phyloP scores from a whole-genome alignment of 2,329 filamentous ascomycete genomes.

The Aspergillaceae sp. region DNA sequence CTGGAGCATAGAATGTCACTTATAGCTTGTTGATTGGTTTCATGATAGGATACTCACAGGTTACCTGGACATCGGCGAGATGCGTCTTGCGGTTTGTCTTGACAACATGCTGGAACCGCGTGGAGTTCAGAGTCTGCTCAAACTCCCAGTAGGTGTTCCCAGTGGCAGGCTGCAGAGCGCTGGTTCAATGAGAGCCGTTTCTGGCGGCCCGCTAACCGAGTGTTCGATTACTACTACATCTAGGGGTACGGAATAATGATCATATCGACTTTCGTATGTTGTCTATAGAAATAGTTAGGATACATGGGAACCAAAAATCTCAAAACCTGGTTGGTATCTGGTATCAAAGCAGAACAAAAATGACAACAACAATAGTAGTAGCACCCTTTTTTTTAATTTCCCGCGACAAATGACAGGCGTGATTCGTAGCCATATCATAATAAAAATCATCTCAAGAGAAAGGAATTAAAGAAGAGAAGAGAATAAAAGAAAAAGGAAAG shows the following conservation, averaged over 20 bases:
- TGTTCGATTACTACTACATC: too few species aligned
- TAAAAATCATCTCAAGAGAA: neutral
- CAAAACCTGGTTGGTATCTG: conserved; percentile 3
- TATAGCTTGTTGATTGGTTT: too few species aligned
- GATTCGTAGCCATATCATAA: neutral
- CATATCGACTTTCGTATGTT: neutral
- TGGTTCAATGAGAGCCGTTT: too few species aligned
- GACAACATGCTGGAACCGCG: too few species aligned
- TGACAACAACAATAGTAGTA: conserved; percentile 2
- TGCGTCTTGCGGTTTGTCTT: too few species aligned
- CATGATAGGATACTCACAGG: too few species aligned
- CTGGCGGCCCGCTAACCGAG: too few species aligned
- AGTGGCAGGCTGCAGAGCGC: too few species aligned
- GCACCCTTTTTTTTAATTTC: neutral
- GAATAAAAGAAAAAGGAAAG: conserved; percentile 5
- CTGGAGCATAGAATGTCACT: too few species aligned
- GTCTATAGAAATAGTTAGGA: neutral
- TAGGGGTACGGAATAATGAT: neutral
- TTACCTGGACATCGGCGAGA: too few species aligned
- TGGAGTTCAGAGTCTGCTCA: too few species aligned
- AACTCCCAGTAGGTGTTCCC: too few species aligned
- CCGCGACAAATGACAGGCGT: neutral
- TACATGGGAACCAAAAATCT: neutral
- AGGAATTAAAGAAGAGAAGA: neutral
- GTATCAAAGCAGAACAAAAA: conserved; percentile 4